phyloP scores from a whole-genome alignment of 2,329 filamentous ascomycete genomes.

The Zymoseptoria brevis region DNA sequence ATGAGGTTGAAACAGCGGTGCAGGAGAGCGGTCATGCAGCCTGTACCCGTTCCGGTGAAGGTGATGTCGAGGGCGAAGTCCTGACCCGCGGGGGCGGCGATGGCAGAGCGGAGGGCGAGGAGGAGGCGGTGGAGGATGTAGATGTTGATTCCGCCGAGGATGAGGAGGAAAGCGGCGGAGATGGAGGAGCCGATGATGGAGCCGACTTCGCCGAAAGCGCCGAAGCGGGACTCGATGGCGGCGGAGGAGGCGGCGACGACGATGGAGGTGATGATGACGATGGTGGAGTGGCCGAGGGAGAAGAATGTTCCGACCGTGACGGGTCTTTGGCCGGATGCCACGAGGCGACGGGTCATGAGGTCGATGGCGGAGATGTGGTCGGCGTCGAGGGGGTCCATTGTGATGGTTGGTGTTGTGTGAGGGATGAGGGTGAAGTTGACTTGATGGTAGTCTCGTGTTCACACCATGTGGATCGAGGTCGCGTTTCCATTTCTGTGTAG shows the following conservation, averaged over 20 bases:
- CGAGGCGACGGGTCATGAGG: slow-evolving; percentile 81
- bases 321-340: slow-evolving; percentile 75
- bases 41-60: slow-evolving; percentile 62
- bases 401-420: background rate
- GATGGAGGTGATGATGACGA: slow-evolving; percentile 82
- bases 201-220: slow-evolving; percentile 68
- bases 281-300: slow-evolving; percentile 85
- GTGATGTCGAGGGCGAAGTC: slow-evolving; percentile 45
- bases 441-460: too few relatives aligned
- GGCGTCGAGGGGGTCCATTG: slow-evolving; percentile 75
- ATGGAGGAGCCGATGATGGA: slow-evolving; percentile 86
- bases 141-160: slow-evolving; percentile 74
- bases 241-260: slow-evolving; percentile 87
- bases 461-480: too few relatives aligned
- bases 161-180: slow-evolving; percentile 71
- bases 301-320: slow-evolving; percentile 94
- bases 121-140: slow-evolving; percentile 78
- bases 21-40: slow-evolving; percentile 64
- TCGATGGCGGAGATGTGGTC: slow-evolving; percentile 92
- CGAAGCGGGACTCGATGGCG: slow-evolving; percentile 72
- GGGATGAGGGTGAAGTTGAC: background rate
- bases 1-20: slow-evolving; percentile 68
- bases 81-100: slow-evolving; percentile 40
- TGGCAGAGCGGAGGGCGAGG: slow-evolving; percentile 55
- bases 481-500: too few relatives aligned